Evolutionary conservation across 192 early-diverging fungal species (phyloP), one percentile per base, ranked within the genome.

Genomic region (Lunasporangiospora selenospora): DNA sequence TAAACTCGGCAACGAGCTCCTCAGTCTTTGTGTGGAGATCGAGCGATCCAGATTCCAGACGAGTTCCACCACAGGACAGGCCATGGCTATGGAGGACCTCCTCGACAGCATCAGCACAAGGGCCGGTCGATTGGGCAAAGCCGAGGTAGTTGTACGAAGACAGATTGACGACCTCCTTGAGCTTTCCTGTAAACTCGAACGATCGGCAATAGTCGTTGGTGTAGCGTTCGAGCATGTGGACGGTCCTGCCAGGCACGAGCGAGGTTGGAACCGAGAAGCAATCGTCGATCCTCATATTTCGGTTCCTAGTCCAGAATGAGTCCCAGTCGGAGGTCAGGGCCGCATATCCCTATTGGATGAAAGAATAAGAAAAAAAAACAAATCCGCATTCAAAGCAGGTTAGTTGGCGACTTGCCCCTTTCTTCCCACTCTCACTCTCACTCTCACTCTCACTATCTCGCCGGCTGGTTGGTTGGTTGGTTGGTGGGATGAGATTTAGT

Each of bases 81-180:
- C 95, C 95, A 69, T 84, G 76, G 56, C 85, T 82, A 12, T 63
- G 54, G 47, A 95, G 80, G 4, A 82, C 75, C 26, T 77, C 65
- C 73, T 96, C 90, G 2, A 96, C 95, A 37, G 88, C 86, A 62
- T 97, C 95, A 2, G 94, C 92, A 58, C 95, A 97, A 7, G 93
- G 93, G 11, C 95, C 95, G 36, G 87, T 64, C 63, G 65, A 83
- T 78, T 96, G 92, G 29, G 92, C 93, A 83, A 97, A 97, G 3
- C 95, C 95, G 48, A 97, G 84, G 65, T 97, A 97, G 73, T 97
- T 97, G 80, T 97, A 97, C 21, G 92, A 94, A 1, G 92, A 88
- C 73, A 97, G 78, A 67, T 97, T 97, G 55, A 97, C 83, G 34
- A 81, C 83, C 52, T 92, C 87, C 34, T 59, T 83, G 24, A 79